Base-by-base conservation (phyloP, 2,329 filamentous ascomycete genomes). In the Diaporthe citrichinensis region DNA sequence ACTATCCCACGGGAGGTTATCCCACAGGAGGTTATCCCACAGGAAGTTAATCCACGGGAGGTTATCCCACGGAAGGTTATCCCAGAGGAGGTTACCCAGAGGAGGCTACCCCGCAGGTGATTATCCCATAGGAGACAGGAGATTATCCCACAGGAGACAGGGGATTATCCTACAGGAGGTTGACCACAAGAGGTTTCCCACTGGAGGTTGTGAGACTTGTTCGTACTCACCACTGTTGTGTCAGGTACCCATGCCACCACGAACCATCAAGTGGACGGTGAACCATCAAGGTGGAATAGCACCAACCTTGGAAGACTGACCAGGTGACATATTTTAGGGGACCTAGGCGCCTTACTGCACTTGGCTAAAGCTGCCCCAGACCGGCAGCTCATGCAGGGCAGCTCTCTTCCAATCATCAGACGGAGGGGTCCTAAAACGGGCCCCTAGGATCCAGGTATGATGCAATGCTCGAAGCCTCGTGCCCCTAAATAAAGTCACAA, bases 401-500 rank as follows among this genome's bases (percentile, higher is more conserved):
- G 46, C 65, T 41, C 34, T 39, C 65, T 14, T 53, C 65, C 65
- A 69, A 69, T 69, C 65, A 69, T 31, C 65, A 69, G 65, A 14
- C 34, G 20, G 49, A 28, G n/a, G 34, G 65, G 65, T 69, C 65
- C 5, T 23, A 2, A 6, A 34, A 69, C 5, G 34, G 65, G 65
- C 65, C 65, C 31, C 49, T 2, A 69, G 65, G 65, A 69, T 69
- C 65, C 65, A 55, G 65, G 31, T 69, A 69, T 69, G 65, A 69
- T 55, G 65, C 65, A 69, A 69, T 69, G 10, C 65, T 36, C 65
- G 34, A 55, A 55, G 49, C 65, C 65, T 69, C 65, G 65, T 69
- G 65, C 49, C 65, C 65, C 65, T 14, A 69, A 69, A 55, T 69
- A 69, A 69, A 55, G 49, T 55, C 65, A 69, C 65, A 55, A 69